phyloP scores from a whole-genome alignment of 1,284 basidiomycete species.

The Irpex sp. region DNA sequence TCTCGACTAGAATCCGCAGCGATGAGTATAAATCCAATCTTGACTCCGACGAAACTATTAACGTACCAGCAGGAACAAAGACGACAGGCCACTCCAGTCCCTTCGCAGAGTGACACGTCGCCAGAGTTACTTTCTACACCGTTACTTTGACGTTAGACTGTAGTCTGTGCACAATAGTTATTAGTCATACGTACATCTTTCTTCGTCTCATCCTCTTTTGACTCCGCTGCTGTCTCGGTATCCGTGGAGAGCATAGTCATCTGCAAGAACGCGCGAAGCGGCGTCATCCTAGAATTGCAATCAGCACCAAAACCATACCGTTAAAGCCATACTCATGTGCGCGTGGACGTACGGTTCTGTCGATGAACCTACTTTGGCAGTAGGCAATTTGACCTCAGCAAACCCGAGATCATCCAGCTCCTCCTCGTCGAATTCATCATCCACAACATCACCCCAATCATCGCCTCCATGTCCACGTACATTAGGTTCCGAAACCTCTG shows the following conservation, averaged over 20 bases:
- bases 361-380: background rate
- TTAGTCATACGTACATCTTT: conserved; percentile 29
- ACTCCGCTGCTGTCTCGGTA: conserved; percentile 50
- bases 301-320: too few relatives aligned
- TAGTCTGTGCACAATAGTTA: background rate
- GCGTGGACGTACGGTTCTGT: background rate
- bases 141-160: too few relatives aligned
- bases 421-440: conserved; percentile 21
- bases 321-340: too few relatives aligned
- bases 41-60: background rate
- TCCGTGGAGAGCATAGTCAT: conserved; percentile 86
- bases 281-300: conserved; percentile 45
- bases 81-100: conserved; percentile 92
- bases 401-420: conserved; percentile 18
- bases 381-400: conserved; percentile 5
- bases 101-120: conserved; percentile 89
- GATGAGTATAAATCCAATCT: background rate
- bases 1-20: conserved; percentile 49
- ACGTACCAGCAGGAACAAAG: conserved; percentile 66
- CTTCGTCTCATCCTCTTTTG: conserved; percentile 52
- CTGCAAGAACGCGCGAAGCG: conserved; percentile 79
- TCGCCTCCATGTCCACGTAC: conserved; percentile 3
- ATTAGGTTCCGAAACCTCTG: background rate
- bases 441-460: conserved; percentile 12
- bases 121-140: conserved; percentile 76